These are phyloP conservation scores for Castanea mollissima DNA, from an alignment of 306 rosid species.

Conservation along the genomic window DNA sequence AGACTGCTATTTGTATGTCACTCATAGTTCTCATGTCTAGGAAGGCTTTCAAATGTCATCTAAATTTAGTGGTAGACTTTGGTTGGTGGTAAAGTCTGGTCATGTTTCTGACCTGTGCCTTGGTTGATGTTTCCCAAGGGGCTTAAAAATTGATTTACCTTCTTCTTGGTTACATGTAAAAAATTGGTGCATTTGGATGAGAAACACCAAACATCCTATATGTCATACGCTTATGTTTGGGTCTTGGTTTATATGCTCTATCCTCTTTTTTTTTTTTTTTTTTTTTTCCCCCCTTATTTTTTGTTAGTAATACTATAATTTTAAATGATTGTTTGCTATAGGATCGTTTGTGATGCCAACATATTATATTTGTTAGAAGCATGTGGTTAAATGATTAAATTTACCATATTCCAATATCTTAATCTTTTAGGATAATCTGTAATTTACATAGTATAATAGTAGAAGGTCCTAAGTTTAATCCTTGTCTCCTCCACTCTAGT, in stretches of 20 bases:
- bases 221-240: not conserved
- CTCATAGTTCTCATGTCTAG: not conserved
- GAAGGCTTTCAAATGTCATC: not conserved
- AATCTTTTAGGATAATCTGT: too few species aligned
- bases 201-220: not conserved
- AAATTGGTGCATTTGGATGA: not conserved
- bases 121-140: not conserved
- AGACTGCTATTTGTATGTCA: not conserved
- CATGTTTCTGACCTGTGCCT: not conserved
- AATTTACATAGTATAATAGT: too few species aligned
- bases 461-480: too few species aligned
- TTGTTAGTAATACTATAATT: not conserved
- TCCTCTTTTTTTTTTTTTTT: not conserved
- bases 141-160: not conserved
- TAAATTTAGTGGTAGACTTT: not conserved
- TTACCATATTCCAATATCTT: too few species aligned
- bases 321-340: not conserved
- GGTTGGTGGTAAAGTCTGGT: not conserved
- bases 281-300: not conserved
- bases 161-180: not conserved
- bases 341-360: not conserved
- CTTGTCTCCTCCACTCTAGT: too few species aligned
- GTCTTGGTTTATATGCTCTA: conserved; percentile 2
- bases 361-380: too few species aligned
- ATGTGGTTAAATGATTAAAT: too few species aligned